Evolutionary conservation across 768 basidiomycete species (phyloP).

Genomic region (Lactarius indigo): DNA sequence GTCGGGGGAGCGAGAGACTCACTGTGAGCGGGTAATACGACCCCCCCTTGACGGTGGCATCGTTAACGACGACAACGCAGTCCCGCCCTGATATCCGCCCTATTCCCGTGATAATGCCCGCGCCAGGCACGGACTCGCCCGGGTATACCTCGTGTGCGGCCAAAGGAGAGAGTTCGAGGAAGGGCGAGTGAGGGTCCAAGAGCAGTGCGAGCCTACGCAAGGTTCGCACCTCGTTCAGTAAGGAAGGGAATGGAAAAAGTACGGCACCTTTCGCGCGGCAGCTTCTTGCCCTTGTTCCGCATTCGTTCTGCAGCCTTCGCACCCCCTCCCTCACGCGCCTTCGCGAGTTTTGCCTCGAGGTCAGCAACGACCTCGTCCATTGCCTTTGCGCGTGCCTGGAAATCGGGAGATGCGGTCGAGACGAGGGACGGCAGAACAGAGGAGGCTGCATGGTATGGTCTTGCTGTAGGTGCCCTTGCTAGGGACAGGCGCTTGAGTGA

Average conservation of each 20-base stretch:
- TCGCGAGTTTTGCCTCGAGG: conserved; percentile 54
- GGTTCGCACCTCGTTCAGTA: neutral
- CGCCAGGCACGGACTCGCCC: conserved; percentile 72
- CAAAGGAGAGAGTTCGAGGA: conserved; percentile 81
- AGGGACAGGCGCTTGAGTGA: neutral
- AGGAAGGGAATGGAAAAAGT: neutral
- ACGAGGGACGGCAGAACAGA: conserved; percentile 64
- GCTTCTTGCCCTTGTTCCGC: conserved; percentile 72
- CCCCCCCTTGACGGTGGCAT: conserved; percentile 90
- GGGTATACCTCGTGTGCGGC: conserved; percentile 88
- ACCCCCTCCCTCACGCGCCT: conserved; percentile 69
- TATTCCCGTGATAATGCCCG: conserved; percentile 83
- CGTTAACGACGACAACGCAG: conserved; percentile 90
- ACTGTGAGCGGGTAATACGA: conserved; percentile 89
- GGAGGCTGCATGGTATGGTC: conserved; percentile 56
- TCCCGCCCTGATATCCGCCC: conserved; percentile 72
- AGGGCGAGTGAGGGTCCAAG: conserved; percentile 84
- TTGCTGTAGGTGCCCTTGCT: neutral
- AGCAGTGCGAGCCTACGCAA: conserved; percentile 42
- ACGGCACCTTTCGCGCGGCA: conserved; percentile 78
- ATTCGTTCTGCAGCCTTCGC: conserved; percentile 70
- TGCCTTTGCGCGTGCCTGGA: conserved; percentile 56
- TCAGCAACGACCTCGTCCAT: conserved; percentile 71
- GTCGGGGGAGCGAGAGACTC: conserved; percentile 22
- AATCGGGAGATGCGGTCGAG: conserved; percentile 69